Conservation (phyloP, 768 basidiomycete species). For the Leucosporidium yakuticum region DNA sequence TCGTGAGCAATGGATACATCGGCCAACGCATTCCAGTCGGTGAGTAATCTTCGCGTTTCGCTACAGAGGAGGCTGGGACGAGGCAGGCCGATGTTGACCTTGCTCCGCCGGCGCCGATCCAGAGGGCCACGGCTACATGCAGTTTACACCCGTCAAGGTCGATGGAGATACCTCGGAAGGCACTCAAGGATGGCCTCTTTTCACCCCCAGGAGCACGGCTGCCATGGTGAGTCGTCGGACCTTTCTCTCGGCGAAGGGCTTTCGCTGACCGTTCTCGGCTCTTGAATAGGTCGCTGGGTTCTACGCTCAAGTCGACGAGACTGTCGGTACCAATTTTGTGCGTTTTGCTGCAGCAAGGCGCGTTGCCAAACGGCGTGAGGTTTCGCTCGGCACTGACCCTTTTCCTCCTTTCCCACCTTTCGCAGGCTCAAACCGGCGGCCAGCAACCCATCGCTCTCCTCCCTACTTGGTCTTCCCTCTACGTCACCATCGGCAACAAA, state of each 20-base stretch:
- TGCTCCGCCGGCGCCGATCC: no score
- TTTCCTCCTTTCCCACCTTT: background rate
- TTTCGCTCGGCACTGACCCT: background rate
- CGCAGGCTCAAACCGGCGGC: constrained; percentile 16
- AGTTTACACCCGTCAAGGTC: constrained; percentile 6
- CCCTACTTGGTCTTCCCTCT: constrained; percentile 27
- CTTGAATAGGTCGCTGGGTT: constrained; percentile 22
- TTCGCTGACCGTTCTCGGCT: no score
- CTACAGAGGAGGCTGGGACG: no score
- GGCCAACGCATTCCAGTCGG: constrained; percentile 25
- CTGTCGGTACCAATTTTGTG: constrained; percentile 30
- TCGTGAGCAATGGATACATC: constrained; percentile 30
- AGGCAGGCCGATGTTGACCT: background rate
- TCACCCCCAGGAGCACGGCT: constrained; percentile 21
- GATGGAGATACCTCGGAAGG: constrained; percentile 10
- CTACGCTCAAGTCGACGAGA: constrained; percentile 21
- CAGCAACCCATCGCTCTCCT: constrained; percentile 31
- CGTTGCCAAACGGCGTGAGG: no score
- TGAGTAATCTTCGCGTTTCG: background rate
- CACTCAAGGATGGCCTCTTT: constrained; percentile 33
- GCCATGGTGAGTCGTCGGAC: constrained; percentile 7
- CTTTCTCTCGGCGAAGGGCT: no score
- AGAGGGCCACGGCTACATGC: constrained; percentile 30
- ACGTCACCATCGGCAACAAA: constrained; percentile 26
- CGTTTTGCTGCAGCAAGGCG: no score